Percentiles rank a stretch among this genome's conserved stretches.
These are phyloP conservation scores for Leptodermis oblonga DNA, from an alignment of 257 asterid genomes.

Conservation along the genomic window DNA sequence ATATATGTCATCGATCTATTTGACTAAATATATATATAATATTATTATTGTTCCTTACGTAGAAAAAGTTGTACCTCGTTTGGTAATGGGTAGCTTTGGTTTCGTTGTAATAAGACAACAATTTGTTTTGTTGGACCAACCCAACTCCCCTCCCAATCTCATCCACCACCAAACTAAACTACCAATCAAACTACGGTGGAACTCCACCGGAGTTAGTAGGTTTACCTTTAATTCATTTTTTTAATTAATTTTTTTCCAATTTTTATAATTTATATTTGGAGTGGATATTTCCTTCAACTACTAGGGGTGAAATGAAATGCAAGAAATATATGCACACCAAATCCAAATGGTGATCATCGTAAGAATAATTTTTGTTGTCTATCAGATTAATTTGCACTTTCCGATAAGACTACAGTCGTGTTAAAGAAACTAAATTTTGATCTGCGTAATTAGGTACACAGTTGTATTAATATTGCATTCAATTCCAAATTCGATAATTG, in stretches of 20 bases:
- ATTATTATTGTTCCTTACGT: not conserved
- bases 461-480: too few species aligned
- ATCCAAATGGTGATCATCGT: not conserved
- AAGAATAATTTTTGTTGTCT: too few species aligned
- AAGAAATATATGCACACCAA: slow-evolving; percentile 24
- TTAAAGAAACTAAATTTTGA: too few species aligned
- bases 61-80: slow-evolving; percentile 7
- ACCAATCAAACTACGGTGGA: not conserved
- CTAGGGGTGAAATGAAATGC: slow-evolving; percentile 13
- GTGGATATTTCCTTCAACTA: not conserved
- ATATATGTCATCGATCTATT: slow-evolving; percentile 18
- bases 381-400: too few species aligned
- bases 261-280: not conserved
- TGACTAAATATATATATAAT: too few species aligned
- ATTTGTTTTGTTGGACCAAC: slow-evolving; percentile 26
- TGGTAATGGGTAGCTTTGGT: slow-evolving; percentile 25
- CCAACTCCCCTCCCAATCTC: slow-evolving; percentile 10
- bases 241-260: not conserved
- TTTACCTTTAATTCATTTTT: not conserved
- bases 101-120: slow-evolving; percentile 17
- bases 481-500: too few species aligned
- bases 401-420: too few species aligned
- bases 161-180: not conserved
- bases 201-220: not conserved
- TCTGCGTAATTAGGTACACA: too few species aligned